A percentile compares a stretch with the other conserved stretches of the same genome.
phyloP scores from a whole-genome alignment of 371 early-diverging fungal genomes.

The Sporodiniella umbellata region DNA sequence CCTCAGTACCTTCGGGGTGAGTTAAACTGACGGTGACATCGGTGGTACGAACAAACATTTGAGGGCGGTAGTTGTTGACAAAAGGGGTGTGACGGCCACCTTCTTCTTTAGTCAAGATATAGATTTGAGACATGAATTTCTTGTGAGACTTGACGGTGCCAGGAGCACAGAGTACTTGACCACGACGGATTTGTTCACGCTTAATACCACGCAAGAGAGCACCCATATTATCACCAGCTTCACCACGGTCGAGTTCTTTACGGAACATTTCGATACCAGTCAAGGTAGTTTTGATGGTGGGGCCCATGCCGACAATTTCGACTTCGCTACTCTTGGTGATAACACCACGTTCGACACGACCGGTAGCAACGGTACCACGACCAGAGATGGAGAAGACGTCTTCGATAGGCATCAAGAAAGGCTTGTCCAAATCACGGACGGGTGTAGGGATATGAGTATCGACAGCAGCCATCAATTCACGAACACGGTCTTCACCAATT shows the following conservation, averaged over 20 bases:
- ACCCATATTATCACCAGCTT: conserved; percentile 99
- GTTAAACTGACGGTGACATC: conserved; percentile 91
- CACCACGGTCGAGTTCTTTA: conserved; percentile 96
- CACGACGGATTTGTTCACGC: conserved; percentile 95
- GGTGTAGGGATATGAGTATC: conserved; percentile 95
- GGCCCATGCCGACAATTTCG: conserved; percentile 94
- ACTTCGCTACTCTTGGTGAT: conserved; percentile 94
- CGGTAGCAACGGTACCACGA: conserved; percentile 98
- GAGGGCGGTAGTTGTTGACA: conserved; percentile 95
- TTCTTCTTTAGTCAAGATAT: conserved; percentile 96
- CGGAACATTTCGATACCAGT: conserved; percentile 99
- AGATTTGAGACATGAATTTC: conserved; percentile 90
- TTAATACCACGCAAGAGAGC: conserved; percentile 95
- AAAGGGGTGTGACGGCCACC: conserved; percentile 98
- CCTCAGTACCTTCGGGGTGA: conserved; percentile 79
- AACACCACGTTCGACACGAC: conserved; percentile 96
- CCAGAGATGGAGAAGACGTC: conserved; percentile 98
- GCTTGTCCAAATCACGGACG: conserved; percentile 92
- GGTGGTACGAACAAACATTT: conserved; percentile 91
- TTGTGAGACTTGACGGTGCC: conserved; percentile 91
- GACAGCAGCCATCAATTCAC: conserved; percentile 92
- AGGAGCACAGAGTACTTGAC: conserved; percentile 91
- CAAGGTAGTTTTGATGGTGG: conserved; percentile 83
- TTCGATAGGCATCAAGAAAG: conserved; percentile 98
- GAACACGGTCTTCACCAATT: conserved; percentile 84